phyloP scores from a whole-genome alignment of 345 rosid genomes.

The Syzygium aqueum region DNA sequence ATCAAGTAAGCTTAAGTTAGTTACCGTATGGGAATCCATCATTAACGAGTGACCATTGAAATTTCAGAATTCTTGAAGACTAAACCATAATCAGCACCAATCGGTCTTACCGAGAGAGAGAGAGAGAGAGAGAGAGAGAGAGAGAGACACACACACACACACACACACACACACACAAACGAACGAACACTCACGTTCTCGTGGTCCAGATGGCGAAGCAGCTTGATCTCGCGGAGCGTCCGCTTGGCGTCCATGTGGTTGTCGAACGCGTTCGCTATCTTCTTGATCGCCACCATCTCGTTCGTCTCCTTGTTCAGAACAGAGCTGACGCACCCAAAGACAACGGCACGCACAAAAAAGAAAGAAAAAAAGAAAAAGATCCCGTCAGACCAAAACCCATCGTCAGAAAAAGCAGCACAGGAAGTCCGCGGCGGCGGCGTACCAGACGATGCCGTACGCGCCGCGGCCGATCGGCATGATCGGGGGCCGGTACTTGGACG shows the following conservation, averaged over 20 bases:
- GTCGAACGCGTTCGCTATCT: slow-evolving; percentile 92
- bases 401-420: not conserved
- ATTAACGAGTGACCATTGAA: not conserved
- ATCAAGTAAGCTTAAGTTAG: not conserved
- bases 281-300: slow-evolving; percentile 94
- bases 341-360: not conserved
- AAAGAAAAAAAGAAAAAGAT: not conserved
- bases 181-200: slow-evolving; percentile 55
- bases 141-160: not conserved
- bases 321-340: slow-evolving; percentile 42
- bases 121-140: not conserved
- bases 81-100: not conserved
- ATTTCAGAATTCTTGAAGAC: not conserved
- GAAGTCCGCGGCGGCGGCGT: not conserved
- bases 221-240: slow-evolving; percentile 95
- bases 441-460: slow-evolving; percentile 99
- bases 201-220: slow-evolving; percentile 92
- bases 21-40: not conserved
- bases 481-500: slow-evolving; percentile 86
- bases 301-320: slow-evolving; percentile 85
- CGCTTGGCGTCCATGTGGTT: slow-evolving; percentile 97
- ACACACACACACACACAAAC: too few relatives aligned
- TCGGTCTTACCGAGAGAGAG: not conserved
- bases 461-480: slow-evolving; percentile 95
- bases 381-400: not conserved